Percentiles rank a stretch among this genome's conserved stretches.
Evolutionary conservation across 306 rosid genomes (phyloP).

Genomic region (Cucurbita ficifolia): DNA sequence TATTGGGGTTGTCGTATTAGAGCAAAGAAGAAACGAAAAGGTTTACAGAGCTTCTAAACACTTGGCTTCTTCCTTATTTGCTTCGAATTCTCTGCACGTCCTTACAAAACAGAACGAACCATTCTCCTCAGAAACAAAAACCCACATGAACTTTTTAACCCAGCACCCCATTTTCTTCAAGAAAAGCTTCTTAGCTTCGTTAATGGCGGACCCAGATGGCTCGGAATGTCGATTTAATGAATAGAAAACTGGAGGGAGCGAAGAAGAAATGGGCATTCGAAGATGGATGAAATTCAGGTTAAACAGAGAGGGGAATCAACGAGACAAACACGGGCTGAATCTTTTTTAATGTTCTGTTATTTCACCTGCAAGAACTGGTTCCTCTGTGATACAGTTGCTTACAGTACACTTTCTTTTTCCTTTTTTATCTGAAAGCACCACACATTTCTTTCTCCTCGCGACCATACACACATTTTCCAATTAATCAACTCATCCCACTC

Average conservation of each 20-base stretch:
- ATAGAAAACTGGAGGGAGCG: neutral
- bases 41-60: neutral
- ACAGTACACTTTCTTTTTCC: neutral
- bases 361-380: conserved; percentile 6
- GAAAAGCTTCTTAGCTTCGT: neutral
- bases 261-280: neutral
- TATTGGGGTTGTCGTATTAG: conserved; percentile 55
- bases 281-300: neutral
- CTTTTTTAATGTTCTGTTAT: neutral
- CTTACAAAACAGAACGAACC: conserved; percentile 4
- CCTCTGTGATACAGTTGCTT: neutral
- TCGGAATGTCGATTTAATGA: neutral
- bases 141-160: neutral
- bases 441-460: neutral
- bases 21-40: neutral
- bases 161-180: neutral
- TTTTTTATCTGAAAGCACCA: neutral
- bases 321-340: neutral
- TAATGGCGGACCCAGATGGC: neutral
- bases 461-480: neutral
- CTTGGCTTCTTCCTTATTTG: neutral
- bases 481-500: neutral
- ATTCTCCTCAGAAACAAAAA: neutral
- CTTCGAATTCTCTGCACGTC: neutral
- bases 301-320: neutral